phyloP scores from a whole-genome alignment of 345 rosid species.

The Aurinia saxatilis region DNA sequence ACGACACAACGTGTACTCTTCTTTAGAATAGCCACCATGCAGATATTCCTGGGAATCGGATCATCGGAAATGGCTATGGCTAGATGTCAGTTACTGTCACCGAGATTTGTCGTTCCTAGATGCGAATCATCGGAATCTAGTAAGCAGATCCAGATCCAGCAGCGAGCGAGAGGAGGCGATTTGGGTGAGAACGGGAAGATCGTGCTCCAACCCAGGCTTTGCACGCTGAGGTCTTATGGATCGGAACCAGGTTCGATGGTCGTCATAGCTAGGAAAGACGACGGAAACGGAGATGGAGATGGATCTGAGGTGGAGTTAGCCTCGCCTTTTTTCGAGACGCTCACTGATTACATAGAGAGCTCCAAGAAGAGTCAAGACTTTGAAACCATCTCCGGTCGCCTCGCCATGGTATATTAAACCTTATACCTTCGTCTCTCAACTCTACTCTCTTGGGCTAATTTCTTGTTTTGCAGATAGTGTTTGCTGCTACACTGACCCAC shows the following conservation, averaged over 20 bases:
- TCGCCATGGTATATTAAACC: constrained; percentile 57
- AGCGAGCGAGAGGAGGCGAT: constrained; percentile 26
- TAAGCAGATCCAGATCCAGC: constrained; percentile 32
- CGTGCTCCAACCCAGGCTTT: constrained; percentile 72
- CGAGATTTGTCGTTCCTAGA: constrained; percentile 7
- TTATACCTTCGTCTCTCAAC: too few relatives aligned
- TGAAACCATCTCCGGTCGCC: constrained; percentile 85
- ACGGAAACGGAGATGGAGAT: constrained; percentile 20
- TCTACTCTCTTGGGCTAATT: background rate
- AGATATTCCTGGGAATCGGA: constrained; percentile 12
- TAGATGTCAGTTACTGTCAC: constrained; percentile 34
- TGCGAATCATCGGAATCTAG: constrained; percentile 30
- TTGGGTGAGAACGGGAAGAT: constrained; percentile 50
- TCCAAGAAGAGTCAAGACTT: constrained; percentile 80
- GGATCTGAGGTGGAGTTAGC: constrained; percentile 24
- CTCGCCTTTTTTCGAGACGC: constrained; percentile 60
- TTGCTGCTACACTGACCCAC: constrained; percentile 61
- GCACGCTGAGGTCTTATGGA: constrained; percentile 81
- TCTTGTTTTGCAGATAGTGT: constrained; percentile 48
- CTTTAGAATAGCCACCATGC: constrained; percentile 24
- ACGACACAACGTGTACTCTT: constrained; percentile 34
- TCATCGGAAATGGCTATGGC: constrained; percentile 45
- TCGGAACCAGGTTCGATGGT: constrained; percentile 36
- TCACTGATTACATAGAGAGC: constrained; percentile 87
- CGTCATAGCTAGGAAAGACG: constrained; percentile 38